Evolutionary conservation across 2,329 filamentous ascomycete genomes (phyloP), one percentile per base, ranked within the genome.

Genomic region (Colletotrichum sansevieriae): DNA sequence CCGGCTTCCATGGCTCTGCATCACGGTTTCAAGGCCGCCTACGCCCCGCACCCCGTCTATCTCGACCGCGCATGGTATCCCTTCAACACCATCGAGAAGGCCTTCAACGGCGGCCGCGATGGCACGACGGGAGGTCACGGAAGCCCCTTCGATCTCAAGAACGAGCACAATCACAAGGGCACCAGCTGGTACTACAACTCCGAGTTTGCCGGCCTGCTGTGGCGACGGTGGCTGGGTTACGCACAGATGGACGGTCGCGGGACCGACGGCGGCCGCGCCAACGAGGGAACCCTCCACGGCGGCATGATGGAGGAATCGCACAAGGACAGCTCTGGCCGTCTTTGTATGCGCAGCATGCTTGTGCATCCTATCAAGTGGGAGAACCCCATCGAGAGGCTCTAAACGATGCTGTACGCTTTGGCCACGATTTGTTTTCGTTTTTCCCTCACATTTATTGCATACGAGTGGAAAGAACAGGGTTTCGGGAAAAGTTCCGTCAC

Each of bases 101-200:
- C 92, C 9, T 95, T 97, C 83, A 97, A 97, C 75, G 90, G 88
- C 33, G 91, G 91, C 25, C 83, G 86, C n/a, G 88, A 91, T 73
- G 89, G 89, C 70, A 89, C 87, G 1, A 86, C 89, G 0, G 87
- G 90, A 8, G 88, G 91, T 1, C 82, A 83, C 35, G 89, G 91
- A 41, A 91, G 89, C 44, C 86, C 92, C 7, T 94, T 91, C 73
- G 89, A 90, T 65, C 74, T 85, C 20, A 85, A 87, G 72, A 90
- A 93, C 61, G 93, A 97, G 79, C 92, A 94, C 78, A 95, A 95
- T 78, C 94, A 95, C 82, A 88, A 88, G 73, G 92, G 93, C 13
- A 91, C 90, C 49, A 94, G 87, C 51, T 97, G 92, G 92, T 97
- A 95, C 79, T 97, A 94, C 79, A 92, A 94, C 73, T 90, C 90